Evolutionary conservation across 139 green algal species (phyloP), one percentile per base, ranked within the genome.

Genomic region (Pleodorina starrii): DNA sequence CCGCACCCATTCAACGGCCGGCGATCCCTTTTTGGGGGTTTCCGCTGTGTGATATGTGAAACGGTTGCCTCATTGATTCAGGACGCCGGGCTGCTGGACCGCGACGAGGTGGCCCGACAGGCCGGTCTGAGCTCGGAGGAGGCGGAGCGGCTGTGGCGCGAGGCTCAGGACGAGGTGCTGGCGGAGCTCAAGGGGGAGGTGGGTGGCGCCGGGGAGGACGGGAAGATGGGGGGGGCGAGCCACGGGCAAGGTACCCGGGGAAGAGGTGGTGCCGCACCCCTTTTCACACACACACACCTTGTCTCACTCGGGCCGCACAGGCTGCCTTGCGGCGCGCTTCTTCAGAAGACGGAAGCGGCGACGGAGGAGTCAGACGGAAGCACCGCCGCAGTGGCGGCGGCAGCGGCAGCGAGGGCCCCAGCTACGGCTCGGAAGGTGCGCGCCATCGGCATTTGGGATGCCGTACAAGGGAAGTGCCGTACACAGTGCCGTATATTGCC

Each of bases 161-260:
- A 82, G 74, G 74, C 74, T 16, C 74, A 82, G 44, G 74, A 82
- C 38, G 74, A 82, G n/a, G 74, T 82, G 27, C 74, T 82, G 46
- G 43, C 74, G 42, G 74, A 82, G 46, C 74, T 82, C 2, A 82
- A 82, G 44, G 74, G 74, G 27, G 74, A 82, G 74, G 74, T 82
- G 46, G 68, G 14, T 76, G 21, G 19, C 35, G 12, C 19, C 63
- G 35, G 5, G 32, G 63, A 16, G 32, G 63, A 25, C 63, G 63
- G 19, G n/a, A 40, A 2, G 32, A 73, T 2, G 63, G 6, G 12
- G 32, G 63, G 5, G 17, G 17, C 51, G 14, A 27, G 51, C 17
- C 14, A 60, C 51, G 54, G 25, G 25, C 54, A 66, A 66, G 25
- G 29, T 35, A 75, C 10, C 10, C 66, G n/a, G 66, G 32, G 16